Conservation (phyloP, 225 moss, liverwort and hornwort genomes). For the Pleurozium schreberi region DNA sequence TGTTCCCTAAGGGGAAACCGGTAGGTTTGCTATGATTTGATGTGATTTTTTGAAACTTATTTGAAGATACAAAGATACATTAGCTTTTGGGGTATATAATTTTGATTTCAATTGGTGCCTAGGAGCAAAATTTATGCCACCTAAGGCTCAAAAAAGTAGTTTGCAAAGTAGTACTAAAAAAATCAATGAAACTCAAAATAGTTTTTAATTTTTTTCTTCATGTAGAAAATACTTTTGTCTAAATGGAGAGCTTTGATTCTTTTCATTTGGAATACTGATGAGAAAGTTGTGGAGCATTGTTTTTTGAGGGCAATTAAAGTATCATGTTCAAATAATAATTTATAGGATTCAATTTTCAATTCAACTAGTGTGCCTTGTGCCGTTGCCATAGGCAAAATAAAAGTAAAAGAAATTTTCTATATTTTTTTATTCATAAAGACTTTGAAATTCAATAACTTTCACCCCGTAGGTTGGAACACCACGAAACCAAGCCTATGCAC, state of each 20-base stretch:
- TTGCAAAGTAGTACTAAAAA: too few species aligned
- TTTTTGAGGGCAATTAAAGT: not conserved
- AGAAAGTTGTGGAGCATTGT: not conserved
- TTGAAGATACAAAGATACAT: not conserved
- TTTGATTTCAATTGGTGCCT: not conserved
- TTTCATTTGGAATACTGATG: not conserved
- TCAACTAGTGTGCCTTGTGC: too few species aligned
- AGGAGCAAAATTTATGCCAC: not conserved
- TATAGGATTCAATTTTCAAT: not conserved
- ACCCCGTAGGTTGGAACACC: too few species aligned
- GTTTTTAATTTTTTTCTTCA: not conserved
- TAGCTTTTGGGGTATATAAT: too few species aligned
- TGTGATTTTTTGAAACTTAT: not conserved
- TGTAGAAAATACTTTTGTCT: not conserved
- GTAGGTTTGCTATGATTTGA: not conserved
- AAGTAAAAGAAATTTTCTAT: too few species aligned
- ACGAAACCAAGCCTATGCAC: too few species aligned
- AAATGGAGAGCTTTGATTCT: not conserved
- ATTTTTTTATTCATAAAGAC: too few species aligned
- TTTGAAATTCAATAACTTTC: too few species aligned
- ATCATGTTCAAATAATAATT: not conserved
- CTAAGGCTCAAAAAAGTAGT: rapidly evolving
- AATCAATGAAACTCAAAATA: too few species aligned
- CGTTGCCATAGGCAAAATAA: too few species aligned
- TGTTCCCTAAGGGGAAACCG: not conserved